A percentile compares a stretch with the other conserved stretches of the same genome.
These are phyloP conservation scores for Hypoxylon sp. DNA, from an alignment of 2,329 filamentous ascomycete species.

Conservation along the genomic window DNA sequence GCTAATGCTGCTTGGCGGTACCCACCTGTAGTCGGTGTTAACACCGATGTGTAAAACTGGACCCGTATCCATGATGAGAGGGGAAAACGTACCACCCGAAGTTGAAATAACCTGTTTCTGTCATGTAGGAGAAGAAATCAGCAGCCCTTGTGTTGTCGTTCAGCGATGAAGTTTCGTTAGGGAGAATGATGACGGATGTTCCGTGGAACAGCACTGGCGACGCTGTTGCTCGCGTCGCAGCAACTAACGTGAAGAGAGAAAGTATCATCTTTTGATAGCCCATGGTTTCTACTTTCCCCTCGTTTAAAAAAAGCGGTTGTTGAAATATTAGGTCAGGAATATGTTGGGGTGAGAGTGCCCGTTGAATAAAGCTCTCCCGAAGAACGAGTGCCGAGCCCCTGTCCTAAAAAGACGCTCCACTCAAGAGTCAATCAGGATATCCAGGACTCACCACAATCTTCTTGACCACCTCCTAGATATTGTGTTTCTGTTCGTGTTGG, in stretches of 20 bases:
- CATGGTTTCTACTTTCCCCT: background rate
- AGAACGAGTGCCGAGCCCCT: too few species aligned
- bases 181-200: constrained; percentile 1
- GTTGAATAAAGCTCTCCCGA: background rate
- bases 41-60: background rate
- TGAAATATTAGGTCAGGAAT: background rate
- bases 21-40: constrained; percentile 13
- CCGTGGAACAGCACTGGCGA: constrained; percentile 4
- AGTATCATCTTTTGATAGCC: constrained; percentile 2
- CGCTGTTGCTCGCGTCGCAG: background rate
- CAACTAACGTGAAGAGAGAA: background rate
- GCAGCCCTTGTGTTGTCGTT: background rate
- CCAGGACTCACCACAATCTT: background rate
- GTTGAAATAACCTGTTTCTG: constrained; percentile 19
- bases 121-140: constrained; percentile 18
- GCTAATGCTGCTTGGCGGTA: background rate
- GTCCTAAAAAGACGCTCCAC: constrained; percentile 1
- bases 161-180: background rate
- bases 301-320: background rate
- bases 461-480: background rate
- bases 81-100: constrained; percentile 22
- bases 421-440: background rate
- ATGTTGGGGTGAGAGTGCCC: background rate
- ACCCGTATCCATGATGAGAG: background rate
- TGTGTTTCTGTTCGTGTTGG: background rate